Evolutionary conservation across 371 early-diverging fungal genomes (phyloP).

Genomic region (Mortierella polycephala): DNA sequence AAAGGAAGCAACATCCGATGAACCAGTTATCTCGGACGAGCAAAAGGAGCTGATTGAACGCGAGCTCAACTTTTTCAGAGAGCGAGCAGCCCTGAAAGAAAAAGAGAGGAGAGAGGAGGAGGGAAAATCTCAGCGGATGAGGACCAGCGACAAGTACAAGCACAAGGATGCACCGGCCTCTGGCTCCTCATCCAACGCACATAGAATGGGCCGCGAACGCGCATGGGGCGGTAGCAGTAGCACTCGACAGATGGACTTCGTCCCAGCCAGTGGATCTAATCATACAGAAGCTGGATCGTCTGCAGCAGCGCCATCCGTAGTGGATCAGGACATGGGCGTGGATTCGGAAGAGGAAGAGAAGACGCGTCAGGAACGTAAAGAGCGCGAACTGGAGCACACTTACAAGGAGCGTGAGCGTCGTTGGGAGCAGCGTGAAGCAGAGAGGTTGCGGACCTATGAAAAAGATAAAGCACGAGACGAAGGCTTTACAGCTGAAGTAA

Average conservation of each 20-base stretch:
- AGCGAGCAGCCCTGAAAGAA: conserved; percentile 70
- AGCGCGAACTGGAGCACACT: conserved; percentile 72
- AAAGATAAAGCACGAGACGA: conserved; percentile 61
- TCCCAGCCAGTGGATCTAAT: conserved; percentile 52
- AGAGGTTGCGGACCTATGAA: conserved; percentile 65
- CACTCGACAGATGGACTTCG: conserved; percentile 47
- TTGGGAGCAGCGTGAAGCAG: conserved; percentile 70
- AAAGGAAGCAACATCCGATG: conserved; percentile 34
- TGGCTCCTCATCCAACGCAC: conserved; percentile 34
- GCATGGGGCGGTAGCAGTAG: conserved; percentile 42
- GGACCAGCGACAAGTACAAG: conserved; percentile 28
- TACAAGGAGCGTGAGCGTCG: conserved; percentile 77
- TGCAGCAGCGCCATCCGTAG: conserved; percentile 11
- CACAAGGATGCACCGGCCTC: conserved; percentile 29
- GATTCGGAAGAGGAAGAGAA: conserved; percentile 80
- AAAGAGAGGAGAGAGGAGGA: conserved; percentile 60
- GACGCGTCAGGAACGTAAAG: conserved; percentile 68
- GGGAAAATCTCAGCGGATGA: conserved; percentile 43
- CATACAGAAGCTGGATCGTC: conserved; percentile 18
- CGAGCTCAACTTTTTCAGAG: conserved; percentile 74
- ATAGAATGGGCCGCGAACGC: conserved; percentile 50
- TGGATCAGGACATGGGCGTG: conserved; percentile 48
- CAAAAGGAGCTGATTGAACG: conserved; percentile 65
- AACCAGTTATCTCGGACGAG: conserved; percentile 58
- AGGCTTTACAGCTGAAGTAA: conserved; percentile 60